Evolutionary conservation across 495 filamentous ascomycete genomes (phyloP).

Genomic region (Hypoxylon crocopeplum): DNA sequence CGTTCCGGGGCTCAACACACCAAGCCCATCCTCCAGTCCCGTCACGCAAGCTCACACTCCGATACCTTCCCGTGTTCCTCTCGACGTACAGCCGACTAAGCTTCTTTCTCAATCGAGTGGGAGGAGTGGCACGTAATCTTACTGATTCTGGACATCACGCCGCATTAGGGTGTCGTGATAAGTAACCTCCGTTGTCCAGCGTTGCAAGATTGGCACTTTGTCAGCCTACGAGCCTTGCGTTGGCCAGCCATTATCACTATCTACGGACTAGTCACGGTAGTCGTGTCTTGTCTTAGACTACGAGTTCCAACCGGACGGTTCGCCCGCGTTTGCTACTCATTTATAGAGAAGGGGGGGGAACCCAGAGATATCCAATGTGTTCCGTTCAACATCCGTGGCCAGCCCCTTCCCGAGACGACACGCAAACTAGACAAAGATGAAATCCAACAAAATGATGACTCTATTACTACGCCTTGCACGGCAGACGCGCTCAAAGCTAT

Average conservation of each 20-base stretch:
- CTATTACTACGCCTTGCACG: constrained; percentile 25
- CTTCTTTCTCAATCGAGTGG: background rate
- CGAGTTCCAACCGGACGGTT: background rate
- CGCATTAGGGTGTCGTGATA: constrained; percentile 16
- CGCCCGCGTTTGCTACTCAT: background rate
- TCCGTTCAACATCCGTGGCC: background rate
- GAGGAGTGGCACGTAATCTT: constrained; percentile 6
- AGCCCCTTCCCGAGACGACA: background rate
- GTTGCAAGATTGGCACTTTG: constrained; percentile 8
- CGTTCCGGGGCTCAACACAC: too few relatives aligned
- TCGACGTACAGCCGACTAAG: background rate
- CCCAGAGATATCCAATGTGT: background rate
- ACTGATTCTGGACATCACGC: constrained; percentile 15
- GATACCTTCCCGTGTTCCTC: background rate
- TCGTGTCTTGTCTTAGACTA: background rate
- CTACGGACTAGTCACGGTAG: background rate
- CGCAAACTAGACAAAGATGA: background rate
- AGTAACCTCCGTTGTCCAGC: background rate
- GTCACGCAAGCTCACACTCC: too few relatives aligned
- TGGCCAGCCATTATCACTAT: background rate
- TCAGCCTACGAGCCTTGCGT: background rate
- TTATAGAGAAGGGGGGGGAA: constrained; percentile 1
- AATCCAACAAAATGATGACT: constrained; percentile 23
- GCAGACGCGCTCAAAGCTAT: constrained; percentile 15
- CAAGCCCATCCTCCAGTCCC: too few relatives aligned